These are phyloP conservation scores for Mayamaea pseudoterrestris DNA, from an alignment of 108 stramenopile species.

Conservation along the genomic window DNA sequence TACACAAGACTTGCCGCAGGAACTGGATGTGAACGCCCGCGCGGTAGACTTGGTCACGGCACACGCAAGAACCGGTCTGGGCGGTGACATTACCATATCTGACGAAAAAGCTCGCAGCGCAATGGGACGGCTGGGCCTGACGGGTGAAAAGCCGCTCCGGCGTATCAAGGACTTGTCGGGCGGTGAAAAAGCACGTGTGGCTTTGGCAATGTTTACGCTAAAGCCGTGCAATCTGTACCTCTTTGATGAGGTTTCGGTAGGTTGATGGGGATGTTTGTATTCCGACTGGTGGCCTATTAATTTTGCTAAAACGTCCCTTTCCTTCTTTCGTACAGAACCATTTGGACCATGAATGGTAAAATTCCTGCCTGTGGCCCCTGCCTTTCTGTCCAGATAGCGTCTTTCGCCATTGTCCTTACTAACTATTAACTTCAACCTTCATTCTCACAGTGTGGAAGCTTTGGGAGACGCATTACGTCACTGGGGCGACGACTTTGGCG, in stretches of 20 bases:
- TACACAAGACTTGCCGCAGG: slow-evolving; percentile 87
- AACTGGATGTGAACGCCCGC: slow-evolving; percentile 52
- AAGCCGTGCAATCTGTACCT: slow-evolving; percentile 69
- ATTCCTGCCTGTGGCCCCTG: not conserved
- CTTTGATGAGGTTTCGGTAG: slow-evolving; percentile 58
- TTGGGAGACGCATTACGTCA: slow-evolving; percentile 55
- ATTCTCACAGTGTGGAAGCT: slow-evolving; percentile 44
- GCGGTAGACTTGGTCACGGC: slow-evolving; percentile 72
- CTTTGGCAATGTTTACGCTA: slow-evolving; percentile 69
- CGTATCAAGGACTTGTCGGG: slow-evolving; percentile 39
- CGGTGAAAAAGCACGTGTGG: slow-evolving; percentile 80
- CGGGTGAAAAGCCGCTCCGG: slow-evolving; percentile 71
- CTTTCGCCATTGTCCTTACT: not conserved
- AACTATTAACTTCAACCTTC: slow-evolving; percentile 2
- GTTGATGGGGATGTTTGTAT: slow-evolving; percentile 1
- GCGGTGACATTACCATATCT: slow-evolving; percentile 62
- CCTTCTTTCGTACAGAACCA: too few relatives aligned
- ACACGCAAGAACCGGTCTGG: slow-evolving; percentile 45
- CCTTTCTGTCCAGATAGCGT: not conserved
- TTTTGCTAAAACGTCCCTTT: too few relatives aligned
- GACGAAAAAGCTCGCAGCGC: slow-evolving; percentile 62
- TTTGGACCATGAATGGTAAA: too few relatives aligned
- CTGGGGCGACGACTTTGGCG: slow-evolving; percentile 68
- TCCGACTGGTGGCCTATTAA: not conserved
- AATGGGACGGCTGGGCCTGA: slow-evolving; percentile 70